Percentiles rank a stretch among this genome's conserved stretches.
phyloP scores from a whole-genome alignment of 345 rosid species.

The Anastatica hierochuntica region DNA sequence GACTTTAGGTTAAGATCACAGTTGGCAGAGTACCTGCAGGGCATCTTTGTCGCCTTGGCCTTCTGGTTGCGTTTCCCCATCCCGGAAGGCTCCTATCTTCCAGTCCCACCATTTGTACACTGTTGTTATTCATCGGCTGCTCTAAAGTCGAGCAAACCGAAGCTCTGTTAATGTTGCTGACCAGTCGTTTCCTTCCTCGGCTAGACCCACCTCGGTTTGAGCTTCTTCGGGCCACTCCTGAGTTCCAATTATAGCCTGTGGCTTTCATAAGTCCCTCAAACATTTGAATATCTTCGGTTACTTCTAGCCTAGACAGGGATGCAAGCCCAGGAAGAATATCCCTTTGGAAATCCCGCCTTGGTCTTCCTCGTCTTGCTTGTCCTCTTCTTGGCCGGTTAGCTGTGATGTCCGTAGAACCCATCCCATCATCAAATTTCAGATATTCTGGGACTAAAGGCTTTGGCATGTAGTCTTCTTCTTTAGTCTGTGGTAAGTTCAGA shows the following conservation, averaged over 20 bases:
- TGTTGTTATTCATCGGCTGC: conserved; percentile 11
- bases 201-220: too few relatives aligned
- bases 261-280: conserved; percentile 71
- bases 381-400: conserved; percentile 30
- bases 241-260: conserved; percentile 42
- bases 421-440: too few relatives aligned
- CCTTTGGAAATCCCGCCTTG: conserved; percentile 84
- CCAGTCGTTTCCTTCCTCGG: conserved; percentile 15
- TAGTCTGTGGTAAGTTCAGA: too few relatives aligned
- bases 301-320: conserved; percentile 74
- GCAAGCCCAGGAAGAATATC: conserved; percentile 79
- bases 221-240: conserved; percentile 15
- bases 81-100: conserved; percentile 23
- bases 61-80: conserved; percentile 27
- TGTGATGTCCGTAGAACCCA: too few relatives aligned
- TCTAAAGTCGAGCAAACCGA: conserved; percentile 1
- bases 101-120: conserved; percentile 12
- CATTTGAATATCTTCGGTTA: too few relatives aligned
- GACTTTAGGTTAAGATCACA: conserved; percentile 2
- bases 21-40: conserved; percentile 21
- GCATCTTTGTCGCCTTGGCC: conserved; percentile 23
- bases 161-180: conserved; percentile 14
- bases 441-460: too few relatives aligned
- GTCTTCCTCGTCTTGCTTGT: conserved; percentile 78
- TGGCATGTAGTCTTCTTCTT: too few relatives aligned